A percentile compares a stretch with the other conserved stretches of the same genome.
These are phyloP conservation scores for Xylaria sp. DNA, from an alignment of 2,329 filamentous ascomycete species.

Conservation along the genomic window DNA sequence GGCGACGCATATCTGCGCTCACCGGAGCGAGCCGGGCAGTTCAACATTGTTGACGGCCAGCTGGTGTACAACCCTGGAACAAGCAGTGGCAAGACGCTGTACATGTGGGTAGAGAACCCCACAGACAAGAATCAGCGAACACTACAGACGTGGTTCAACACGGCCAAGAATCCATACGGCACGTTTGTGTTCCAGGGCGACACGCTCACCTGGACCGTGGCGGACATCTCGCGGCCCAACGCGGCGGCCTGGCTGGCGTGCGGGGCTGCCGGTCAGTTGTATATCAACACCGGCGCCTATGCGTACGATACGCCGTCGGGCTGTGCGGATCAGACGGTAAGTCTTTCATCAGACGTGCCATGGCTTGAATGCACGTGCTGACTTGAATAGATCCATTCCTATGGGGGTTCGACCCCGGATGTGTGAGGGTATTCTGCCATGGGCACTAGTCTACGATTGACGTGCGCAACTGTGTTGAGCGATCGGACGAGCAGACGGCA, in stretches of 20 bases:
- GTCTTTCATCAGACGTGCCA: constrained; percentile 29
- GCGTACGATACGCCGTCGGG: constrained; percentile 61
- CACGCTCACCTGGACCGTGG: constrained; percentile 58
- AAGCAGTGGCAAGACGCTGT: constrained; percentile 42
- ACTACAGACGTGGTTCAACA: constrained; percentile 57
- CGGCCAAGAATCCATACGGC: constrained; percentile 58
- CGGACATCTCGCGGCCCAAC: constrained; percentile 58
- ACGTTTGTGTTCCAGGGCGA: constrained; percentile 64
- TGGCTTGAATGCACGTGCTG: not conserved
- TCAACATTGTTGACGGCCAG: constrained; percentile 60
- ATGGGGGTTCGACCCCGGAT: constrained; percentile 27
- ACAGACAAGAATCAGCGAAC: constrained; percentile 52
- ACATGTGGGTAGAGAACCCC: constrained; percentile 54
- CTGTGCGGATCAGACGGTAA: constrained; percentile 63
- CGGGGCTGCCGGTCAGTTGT: constrained; percentile 52
- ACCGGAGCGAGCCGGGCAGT: constrained; percentile 55
- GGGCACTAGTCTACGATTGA: too few relatives aligned
- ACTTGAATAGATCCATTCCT: constrained; percentile 23
- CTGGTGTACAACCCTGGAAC: constrained; percentile 52
- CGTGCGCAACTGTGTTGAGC: too few relatives aligned
- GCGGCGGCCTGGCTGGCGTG: constrained; percentile 65
- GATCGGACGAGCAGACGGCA: too few relatives aligned
- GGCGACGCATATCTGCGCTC: constrained; percentile 26
- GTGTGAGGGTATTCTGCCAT: constrained; percentile 1
- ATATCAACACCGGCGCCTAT: constrained; percentile 65